phyloP scores from a whole-genome alignment of 2,329 filamentous ascomycete species.

The Claviceps purpurea region DNA sequence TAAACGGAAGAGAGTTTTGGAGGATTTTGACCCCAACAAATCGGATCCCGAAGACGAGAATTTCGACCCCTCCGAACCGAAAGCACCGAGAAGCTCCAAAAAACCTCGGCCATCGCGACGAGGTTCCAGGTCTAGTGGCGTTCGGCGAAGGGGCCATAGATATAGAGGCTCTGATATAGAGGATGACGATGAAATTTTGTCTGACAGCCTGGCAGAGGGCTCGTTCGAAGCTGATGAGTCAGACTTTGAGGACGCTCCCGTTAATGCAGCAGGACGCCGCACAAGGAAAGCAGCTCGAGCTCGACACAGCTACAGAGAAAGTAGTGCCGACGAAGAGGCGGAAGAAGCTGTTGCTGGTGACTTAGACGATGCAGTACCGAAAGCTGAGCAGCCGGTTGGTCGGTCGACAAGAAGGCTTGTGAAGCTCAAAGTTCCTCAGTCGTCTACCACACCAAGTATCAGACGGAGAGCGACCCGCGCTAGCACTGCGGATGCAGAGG shows the following conservation, averaged over 20 bases:
- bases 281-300: slow-evolving; percentile 34
- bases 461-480: slow-evolving; percentile 38
- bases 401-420: slow-evolving; percentile 26
- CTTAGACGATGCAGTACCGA: slow-evolving; percentile 13
- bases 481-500: slow-evolving; percentile 40
- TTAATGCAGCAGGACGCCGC: slow-evolving; percentile 34
- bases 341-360: slow-evolving; percentile 17
- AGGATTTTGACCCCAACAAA: slow-evolving; percentile 51
- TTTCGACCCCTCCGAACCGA: slow-evolving; percentile 41
- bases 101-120: slow-evolving; percentile 26
- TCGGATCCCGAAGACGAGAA: slow-evolving; percentile 55
- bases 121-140: slow-evolving; percentile 14
- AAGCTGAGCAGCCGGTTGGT: slow-evolving; percentile 14
- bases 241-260: slow-evolving; percentile 25
- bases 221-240: slow-evolving; percentile 32
- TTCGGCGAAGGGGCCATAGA: slow-evolving; percentile 23
- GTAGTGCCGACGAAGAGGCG: slow-evolving; percentile 27
- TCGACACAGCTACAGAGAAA: slow-evolving; percentile 34
- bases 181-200: slow-evolving; percentile 43
- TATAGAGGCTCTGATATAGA: slow-evolving; percentile 51
- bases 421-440: slow-evolving; percentile 28
- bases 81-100: slow-evolving; percentile 28
- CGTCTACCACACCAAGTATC: slow-evolving; percentile 11
- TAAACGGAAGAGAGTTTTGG: slow-evolving; percentile 45
- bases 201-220: slow-evolving; percentile 37